These are phyloP conservation scores for Sporisorium exsertum DNA, from an alignment of 1,284 basidiomycete species.

Conservation along the genomic window DNA sequence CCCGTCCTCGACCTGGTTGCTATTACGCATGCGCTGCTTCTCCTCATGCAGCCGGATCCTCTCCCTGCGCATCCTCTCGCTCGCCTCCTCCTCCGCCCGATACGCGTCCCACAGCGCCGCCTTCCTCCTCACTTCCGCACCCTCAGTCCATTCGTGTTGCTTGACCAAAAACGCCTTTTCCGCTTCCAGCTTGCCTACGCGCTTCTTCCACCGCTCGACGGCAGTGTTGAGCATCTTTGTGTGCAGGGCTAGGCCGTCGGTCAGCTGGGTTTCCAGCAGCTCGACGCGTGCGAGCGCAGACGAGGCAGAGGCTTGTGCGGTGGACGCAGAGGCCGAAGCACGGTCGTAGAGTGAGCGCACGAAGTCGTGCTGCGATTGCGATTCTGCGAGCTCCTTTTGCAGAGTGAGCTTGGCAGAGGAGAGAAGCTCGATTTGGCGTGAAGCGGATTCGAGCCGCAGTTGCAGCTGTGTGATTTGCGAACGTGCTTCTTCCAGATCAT, in stretches of 20 bases:
- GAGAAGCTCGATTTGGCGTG: constrained; percentile 15
- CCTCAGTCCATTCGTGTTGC: constrained; percentile 15
- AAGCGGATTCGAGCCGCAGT: neutral
- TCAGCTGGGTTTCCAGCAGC: constrained; percentile 15
- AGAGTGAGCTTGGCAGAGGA: neutral
- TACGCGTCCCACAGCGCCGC: constrained; percentile 37
- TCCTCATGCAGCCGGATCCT: constrained; percentile 19
- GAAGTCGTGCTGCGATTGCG: constrained; percentile 32
- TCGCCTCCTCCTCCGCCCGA: constrained; percentile 14
- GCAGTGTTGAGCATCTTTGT: neutral
- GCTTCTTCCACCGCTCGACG: constrained; percentile 16
- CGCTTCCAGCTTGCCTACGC: constrained; percentile 7
- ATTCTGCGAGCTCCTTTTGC: constrained; percentile 2
- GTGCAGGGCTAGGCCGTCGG: constrained; percentile 28
- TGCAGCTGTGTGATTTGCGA: constrained; percentile 8
- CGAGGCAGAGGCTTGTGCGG: neutral
- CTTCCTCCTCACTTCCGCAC: constrained; percentile 15
- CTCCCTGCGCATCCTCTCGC: constrained; percentile 11
- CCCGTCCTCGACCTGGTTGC: neutral
- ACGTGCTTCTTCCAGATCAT: constrained; percentile 5
- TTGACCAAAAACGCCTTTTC: constrained; percentile 4
- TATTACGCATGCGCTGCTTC: neutral
- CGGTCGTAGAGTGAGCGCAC: constrained; percentile 37
- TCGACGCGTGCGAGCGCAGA: neutral
- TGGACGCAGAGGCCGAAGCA: constrained; percentile 17